Base-by-base conservation (phyloP, 2,329 filamentous ascomycete genomes). In the Fonsecaea monophora region DNA sequence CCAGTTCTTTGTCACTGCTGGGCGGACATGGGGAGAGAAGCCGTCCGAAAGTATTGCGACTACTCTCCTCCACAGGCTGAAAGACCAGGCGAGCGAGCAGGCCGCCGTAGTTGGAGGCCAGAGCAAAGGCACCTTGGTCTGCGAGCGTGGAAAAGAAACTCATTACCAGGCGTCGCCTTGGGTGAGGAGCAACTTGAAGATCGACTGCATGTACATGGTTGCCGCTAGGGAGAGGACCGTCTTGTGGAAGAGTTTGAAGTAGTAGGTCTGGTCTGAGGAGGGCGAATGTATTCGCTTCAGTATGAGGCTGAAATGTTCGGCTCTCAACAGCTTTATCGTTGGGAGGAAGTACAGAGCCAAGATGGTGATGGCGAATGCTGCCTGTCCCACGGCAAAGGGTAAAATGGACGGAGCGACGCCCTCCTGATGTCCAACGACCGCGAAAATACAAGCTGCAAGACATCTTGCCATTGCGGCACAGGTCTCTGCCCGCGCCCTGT, bases 1-100 rank as follows among this genome's bases (percentile, higher is more conserved):
- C 13, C 15, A 12, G 30, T 37, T 15, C 37, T 34, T 21, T 60
- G 40, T 7, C 18, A 13, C 25, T 48, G 18, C 15, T 53, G 3
- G 12, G 13, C 1, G 37, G 6, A 34, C 40, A 50, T 34, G 32
- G 45, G 21, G 18, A 9, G 25, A 97, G 87, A 0, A 97, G 82
- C 38, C 90, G 90, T 60, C 92, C 94, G 74, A 98, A 97, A 75
- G 97, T 89, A 75, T 90, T 93, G 45, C 96, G 90, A 70, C 91
- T 94, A 77, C 90, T 94, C 79, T 99, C 96, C 78, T 99, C 95
- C 67, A 99, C 88, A 7, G 95, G 96, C 75, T 98, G 95, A 77
- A 99, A 94, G 59, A 99, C 82, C 70, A 98, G 87, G 2, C 95
- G 87, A 0, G 95, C 95, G 34, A 96, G 82, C 0, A 99, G 86